A percentile compares a stretch with the other conserved stretches of the same genome.
Conservation (phyloP, 202 grass and related monocot species). For the Brachypodium distachyon region DNA sequence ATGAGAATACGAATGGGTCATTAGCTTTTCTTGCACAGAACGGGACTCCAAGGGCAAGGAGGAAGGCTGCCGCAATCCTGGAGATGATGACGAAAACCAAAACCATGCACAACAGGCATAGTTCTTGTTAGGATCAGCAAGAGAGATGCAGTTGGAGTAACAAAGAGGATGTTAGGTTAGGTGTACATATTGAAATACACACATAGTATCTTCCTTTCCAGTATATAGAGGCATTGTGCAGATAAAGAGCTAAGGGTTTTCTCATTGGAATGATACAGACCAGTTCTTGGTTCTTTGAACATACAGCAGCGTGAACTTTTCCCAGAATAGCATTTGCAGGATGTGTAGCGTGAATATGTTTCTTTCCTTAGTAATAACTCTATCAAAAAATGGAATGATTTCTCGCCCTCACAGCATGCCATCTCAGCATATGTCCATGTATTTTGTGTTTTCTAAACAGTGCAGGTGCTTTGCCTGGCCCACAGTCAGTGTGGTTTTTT, state of each 20-base stretch:
- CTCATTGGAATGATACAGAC: not conserved
- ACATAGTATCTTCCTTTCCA: conserved; percentile 29
- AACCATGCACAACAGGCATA: conserved; percentile 32
- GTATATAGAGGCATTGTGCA: conserved; percentile 24
- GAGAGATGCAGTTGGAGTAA: not conserved
- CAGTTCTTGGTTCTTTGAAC: conserved; percentile 10
- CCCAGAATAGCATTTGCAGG: not conserved
- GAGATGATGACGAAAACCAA: conserved; percentile 54
- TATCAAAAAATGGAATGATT: no score
- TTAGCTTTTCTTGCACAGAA: conserved; percentile 44
- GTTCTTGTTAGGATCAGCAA: conserved; percentile 46
- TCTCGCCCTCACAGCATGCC: no score
- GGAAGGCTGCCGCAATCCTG: conserved; percentile 55
- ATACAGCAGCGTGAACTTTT: not conserved
- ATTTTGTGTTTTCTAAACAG: no score
- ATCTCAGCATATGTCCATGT: no score
- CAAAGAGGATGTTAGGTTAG: conserved; percentile 9
- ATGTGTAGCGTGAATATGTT: not conserved
- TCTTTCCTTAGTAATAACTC: not conserved
- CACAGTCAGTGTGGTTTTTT: no score
- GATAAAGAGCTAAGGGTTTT: not conserved
- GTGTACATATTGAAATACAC: conserved; percentile 27
- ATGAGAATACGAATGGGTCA: conserved; percentile 48
- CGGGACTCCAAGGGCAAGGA: conserved; percentile 61
- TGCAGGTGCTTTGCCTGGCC: no score